Evolutionary conservation across 148 eudicot genomes (phyloP).

Genomic region (Simmondsia chinensis): DNA sequence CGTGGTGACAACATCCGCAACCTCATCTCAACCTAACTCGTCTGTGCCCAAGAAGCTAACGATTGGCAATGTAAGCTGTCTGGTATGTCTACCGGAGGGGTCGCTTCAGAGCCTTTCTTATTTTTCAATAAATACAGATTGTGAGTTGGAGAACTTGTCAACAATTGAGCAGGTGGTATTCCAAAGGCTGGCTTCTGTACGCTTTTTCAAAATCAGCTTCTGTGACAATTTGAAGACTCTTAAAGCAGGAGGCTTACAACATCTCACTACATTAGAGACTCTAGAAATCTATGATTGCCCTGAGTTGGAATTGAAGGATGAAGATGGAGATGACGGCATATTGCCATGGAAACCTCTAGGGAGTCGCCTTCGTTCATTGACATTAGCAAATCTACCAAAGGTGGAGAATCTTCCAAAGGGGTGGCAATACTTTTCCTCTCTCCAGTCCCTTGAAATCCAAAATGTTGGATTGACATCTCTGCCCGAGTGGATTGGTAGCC

Average conservation of each 20-base stretch:
- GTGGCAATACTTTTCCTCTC: conserved; percentile 5
- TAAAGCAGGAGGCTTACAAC: conserved; percentile 7
- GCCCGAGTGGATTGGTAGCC: not conserved
- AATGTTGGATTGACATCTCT: not conserved
- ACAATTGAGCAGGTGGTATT: conserved; percentile 5
- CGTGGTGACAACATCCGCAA: not conserved
- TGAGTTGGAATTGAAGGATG: conserved; percentile 1
- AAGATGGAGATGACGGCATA: not conserved
- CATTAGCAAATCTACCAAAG: not conserved
- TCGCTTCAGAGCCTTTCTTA: conserved; percentile 1
- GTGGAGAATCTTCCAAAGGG: conserved; percentile 3
- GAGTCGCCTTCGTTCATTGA: not conserved
- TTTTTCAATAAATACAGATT: conserved; percentile 5
- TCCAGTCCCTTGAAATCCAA: not conserved
- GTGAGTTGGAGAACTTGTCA: conserved; percentile 8
- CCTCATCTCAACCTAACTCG: too few species aligned
- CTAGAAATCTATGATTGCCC: not conserved
- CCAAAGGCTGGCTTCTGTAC: conserved; percentile 3
- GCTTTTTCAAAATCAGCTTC: not conserved
- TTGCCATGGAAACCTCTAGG: conserved; percentile 6
- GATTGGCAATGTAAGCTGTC: conserved; percentile 2
- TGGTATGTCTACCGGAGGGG: conserved; percentile 1
- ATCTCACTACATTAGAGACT: conserved; percentile 1
- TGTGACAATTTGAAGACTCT: not conserved
- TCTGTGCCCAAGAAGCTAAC: not conserved